Percentiles rank a stretch among this genome's conserved stretches.
Evolutionary conservation across 2,329 filamentous ascomycete genomes (phyloP).

Genomic region (Beauveria sp.): DNA sequence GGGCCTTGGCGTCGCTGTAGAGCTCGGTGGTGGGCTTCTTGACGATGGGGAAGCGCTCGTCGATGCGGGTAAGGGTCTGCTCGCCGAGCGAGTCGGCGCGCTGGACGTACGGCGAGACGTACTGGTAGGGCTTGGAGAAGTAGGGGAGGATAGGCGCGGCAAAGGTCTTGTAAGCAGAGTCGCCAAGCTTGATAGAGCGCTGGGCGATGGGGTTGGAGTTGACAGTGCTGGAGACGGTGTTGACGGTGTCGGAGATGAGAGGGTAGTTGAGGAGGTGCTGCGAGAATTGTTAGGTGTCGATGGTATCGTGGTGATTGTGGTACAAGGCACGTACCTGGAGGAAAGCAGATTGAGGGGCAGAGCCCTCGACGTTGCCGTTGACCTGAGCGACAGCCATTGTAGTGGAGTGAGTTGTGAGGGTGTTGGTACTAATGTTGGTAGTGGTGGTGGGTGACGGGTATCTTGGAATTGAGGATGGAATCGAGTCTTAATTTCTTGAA

Average conservation of each 20-base stretch:
- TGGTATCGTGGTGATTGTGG: not conserved
- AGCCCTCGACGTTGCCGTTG: conserved; percentile 11
- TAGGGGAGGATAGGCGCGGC: conserved; percentile 66
- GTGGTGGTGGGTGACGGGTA: not conserved
- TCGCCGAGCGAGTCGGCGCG: conserved; percentile 74
- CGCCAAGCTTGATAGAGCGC: conserved; percentile 69
- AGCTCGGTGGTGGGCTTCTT: conserved; percentile 70
- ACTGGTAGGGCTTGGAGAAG: conserved; percentile 69
- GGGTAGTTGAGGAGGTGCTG: conserved; percentile 84
- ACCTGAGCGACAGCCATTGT: conserved; percentile 13
- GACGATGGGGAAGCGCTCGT: conserved; percentile 63
- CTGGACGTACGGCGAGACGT: conserved; percentile 74
- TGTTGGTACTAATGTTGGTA: not conserved
- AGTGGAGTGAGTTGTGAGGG: not conserved
- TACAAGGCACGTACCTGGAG: conserved; percentile 32
- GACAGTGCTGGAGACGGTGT: conserved; percentile 70
- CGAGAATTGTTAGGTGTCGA: conserved; percentile 1
- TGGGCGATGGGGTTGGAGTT: conserved; percentile 76
- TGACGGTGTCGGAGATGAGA: conserved; percentile 69
- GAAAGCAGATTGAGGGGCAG: conserved; percentile 34
- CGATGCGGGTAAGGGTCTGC: conserved; percentile 60
- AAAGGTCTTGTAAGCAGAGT: conserved; percentile 67
- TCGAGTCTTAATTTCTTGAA: not conserved
- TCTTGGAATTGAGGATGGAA: not conserved
- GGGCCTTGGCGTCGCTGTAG: conserved; percentile 53